A percentile compares a stretch with the other conserved stretches of the same genome.
phyloP scores from a whole-genome alignment of 106 monocot genomes.

The Dioscorea zingiberensis region DNA sequence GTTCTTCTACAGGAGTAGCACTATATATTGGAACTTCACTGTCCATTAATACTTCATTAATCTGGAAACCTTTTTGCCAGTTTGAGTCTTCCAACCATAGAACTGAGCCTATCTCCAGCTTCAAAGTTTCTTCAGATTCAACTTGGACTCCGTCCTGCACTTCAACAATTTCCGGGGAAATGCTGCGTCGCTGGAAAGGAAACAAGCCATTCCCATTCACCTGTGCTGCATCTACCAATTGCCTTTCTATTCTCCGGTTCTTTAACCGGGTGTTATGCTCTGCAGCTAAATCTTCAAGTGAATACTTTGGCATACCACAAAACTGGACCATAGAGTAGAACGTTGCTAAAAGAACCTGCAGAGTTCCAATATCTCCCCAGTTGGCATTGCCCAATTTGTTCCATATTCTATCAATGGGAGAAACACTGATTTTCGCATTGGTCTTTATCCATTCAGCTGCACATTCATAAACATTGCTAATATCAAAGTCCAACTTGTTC shows the following conservation, averaged over 20 bases:
- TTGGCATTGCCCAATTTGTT: slow-evolving; percentile 92
- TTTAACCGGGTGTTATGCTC: slow-evolving; percentile 58
- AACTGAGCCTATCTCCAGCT: slow-evolving; percentile 69
- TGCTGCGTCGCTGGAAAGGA: slow-evolving; percentile 45
- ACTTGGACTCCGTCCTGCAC: slow-evolving; percentile 56
- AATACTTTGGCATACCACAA: slow-evolving; percentile 68
- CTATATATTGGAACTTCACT: slow-evolving; percentile 59
- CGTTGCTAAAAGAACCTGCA: slow-evolving; percentile 74
- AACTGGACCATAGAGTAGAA: slow-evolving; percentile 73
- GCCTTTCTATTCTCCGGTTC: slow-evolving; percentile 70
- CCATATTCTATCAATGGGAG: slow-evolving; percentile 75
- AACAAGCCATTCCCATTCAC: slow-evolving; percentile 61
- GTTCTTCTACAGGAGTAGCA: slow-evolving; percentile 54
- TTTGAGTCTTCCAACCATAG: slow-evolving; percentile 71
- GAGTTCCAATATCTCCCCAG: slow-evolving; percentile 89
- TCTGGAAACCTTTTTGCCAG: slow-evolving; percentile 60
- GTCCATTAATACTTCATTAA: slow-evolving; percentile 52
- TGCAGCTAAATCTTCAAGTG: slow-evolving; percentile 63
- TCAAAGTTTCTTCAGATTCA: slow-evolving; percentile 44
- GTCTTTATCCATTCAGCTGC: slow-evolving; percentile 77
- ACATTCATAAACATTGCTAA: slow-evolving; percentile 69
- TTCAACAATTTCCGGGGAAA: slow-evolving; percentile 92
- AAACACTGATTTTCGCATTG: slow-evolving; percentile 59
- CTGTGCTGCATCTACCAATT: slow-evolving; percentile 34
- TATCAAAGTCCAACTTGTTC: slow-evolving; percentile 58